phyloP scores from a whole-genome alignment of 257 asterid species.

The Eustoma russellianum region DNA sequence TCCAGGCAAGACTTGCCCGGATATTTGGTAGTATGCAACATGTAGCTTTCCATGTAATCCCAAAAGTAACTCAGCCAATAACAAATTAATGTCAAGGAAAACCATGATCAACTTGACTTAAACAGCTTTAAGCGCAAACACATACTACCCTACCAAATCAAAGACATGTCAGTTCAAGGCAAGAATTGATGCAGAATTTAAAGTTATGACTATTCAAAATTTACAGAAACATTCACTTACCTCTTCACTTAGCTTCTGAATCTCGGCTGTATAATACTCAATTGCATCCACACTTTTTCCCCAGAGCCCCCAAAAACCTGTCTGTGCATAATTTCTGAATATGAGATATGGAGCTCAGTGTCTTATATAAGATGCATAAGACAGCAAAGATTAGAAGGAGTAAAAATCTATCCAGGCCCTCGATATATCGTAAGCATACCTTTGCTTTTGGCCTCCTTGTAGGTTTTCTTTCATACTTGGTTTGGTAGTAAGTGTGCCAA shows the following conservation, averaged over 20 bases:
- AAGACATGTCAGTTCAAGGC: no score
- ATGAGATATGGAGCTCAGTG: conserved; percentile 12
- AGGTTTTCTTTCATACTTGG: conserved; percentile 58
- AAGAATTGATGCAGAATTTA: not conserved
- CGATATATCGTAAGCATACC: conserved; percentile 33
- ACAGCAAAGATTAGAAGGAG: not conserved
- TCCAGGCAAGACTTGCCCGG: not conserved
- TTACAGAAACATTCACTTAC: conserved; percentile 33
- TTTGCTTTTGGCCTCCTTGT: conserved; percentile 44
- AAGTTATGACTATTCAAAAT: not conserved
- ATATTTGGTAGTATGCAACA: no score
- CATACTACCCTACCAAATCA: not conserved
- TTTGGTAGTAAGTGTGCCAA: conserved; percentile 76
- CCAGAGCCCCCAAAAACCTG: conserved; percentile 73
- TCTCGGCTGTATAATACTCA: conserved; percentile 46
- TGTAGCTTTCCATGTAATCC: no score
- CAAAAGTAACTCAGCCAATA: no score
- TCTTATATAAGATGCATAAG: not conserved
- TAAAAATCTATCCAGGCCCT: not conserved
- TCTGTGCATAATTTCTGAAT: conserved; percentile 47
- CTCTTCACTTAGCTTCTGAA: conserved; percentile 40
- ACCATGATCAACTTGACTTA: not conserved
- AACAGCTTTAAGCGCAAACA: not conserved
- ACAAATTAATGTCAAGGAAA: not conserved
- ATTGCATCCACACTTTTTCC: conserved; percentile 73